Evolutionary conservation across 345 rosid species (phyloP).

Genomic region (Lepidium aucheri): DNA sequence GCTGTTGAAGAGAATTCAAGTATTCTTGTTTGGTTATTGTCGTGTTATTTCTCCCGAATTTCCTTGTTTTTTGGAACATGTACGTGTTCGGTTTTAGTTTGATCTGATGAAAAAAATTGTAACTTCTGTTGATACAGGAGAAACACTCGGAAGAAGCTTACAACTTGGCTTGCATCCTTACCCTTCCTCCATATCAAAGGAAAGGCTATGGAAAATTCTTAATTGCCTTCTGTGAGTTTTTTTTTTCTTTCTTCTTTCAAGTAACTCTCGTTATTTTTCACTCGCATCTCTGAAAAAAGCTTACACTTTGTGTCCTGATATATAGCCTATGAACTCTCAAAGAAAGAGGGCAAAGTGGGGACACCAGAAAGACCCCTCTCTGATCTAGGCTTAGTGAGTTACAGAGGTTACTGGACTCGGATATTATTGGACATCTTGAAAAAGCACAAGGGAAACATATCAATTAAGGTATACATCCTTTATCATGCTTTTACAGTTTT

Average conservation of each 20-base stretch:
- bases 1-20: background rate
- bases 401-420: constrained; percentile 98
- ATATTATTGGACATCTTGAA: constrained; percentile 93
- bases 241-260: background rate
- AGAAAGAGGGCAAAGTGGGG: constrained; percentile 98
- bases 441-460: constrained; percentile 95
- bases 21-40: background rate
- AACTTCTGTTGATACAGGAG: constrained; percentile 49
- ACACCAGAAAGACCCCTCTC: constrained; percentile 99
- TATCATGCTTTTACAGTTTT: background rate
- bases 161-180: constrained; percentile 96
- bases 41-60: background rate
- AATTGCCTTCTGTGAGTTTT: constrained; percentile 88
- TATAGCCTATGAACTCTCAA: constrained; percentile 96
- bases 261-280: background rate
- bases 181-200: constrained; percentile 98
- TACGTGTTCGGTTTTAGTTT: background rate
- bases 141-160: constrained; percentile 97
- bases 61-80: background rate
- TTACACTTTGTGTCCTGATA: background rate
- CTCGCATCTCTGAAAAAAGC: background rate
- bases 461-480: constrained; percentile 64
- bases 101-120: background rate
- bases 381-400: constrained; percentile 91
- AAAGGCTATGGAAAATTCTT: constrained; percentile 98